Conservation (phyloP, 192 early-diverging fungal species). For the Coemansia sp. region DNA sequence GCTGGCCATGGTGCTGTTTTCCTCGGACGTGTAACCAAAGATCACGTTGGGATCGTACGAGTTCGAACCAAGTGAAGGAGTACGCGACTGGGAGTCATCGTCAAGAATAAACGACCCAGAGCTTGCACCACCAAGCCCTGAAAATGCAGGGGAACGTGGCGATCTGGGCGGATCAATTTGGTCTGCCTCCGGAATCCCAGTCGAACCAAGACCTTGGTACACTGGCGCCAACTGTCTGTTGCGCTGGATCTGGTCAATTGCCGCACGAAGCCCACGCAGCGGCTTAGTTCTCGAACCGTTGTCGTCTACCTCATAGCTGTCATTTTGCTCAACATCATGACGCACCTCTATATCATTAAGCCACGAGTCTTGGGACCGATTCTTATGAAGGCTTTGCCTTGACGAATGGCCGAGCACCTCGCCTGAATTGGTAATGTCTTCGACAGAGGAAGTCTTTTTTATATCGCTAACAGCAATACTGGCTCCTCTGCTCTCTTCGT, state of each 20-base stretch:
- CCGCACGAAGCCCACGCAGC: constrained; percentile 22
- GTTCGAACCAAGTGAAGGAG: constrained; percentile 35
- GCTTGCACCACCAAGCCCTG: not conserved
- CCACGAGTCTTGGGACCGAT: not conserved
- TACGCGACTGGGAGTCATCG: constrained; percentile 23
- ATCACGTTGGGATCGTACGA: constrained; percentile 46
- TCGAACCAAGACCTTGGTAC: constrained; percentile 12
- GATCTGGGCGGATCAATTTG: constrained; percentile 2
- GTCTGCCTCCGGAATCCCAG: constrained; percentile 13
- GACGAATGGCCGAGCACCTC: not conserved
- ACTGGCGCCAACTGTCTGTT: constrained; percentile 3
- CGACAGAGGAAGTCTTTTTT: not conserved
- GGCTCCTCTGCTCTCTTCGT: constrained; percentile 32
- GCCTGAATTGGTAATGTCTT: not conserved
- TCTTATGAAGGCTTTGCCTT: not conserved
- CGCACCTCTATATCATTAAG: too few relatives aligned
- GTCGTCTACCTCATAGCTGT: too few relatives aligned
- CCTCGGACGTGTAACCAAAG: constrained; percentile 50
- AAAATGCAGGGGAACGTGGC: constrained; percentile 3
- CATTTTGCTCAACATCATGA: too few relatives aligned
- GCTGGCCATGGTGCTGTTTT: constrained; percentile 54
- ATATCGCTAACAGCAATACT: constrained; percentile 30
- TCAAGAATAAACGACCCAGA: constrained; percentile 8
- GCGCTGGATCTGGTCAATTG: constrained; percentile 11
- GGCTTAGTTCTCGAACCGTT: not conserved